Evolutionary conservation across 2,329 filamentous ascomycete genomes (phyloP).

Genomic region (Pyrenophora graminea): DNA sequence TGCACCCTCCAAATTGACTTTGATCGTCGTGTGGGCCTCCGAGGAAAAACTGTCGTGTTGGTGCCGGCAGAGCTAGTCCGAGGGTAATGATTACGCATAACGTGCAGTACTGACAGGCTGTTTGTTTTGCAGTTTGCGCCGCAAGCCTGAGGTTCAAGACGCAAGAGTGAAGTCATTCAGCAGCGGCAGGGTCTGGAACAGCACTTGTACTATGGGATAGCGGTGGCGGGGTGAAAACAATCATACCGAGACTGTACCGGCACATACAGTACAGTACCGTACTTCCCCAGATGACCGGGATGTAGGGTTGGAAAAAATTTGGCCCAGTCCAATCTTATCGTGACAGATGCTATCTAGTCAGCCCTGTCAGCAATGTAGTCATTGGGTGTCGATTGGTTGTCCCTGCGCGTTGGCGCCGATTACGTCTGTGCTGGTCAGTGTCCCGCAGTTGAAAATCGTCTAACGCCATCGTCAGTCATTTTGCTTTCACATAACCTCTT

Average conservation of each 20-base stretch:
- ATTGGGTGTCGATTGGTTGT: slow-evolving; percentile 1
- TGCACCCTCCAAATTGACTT: no score
- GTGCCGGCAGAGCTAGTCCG: background rate
- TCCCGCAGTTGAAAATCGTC: no score
- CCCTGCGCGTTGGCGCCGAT: slow-evolving; percentile 5
- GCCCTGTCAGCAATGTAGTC: background rate
- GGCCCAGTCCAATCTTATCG: slow-evolving; percentile 2
- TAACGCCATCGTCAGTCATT: no score
- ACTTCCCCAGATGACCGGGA: background rate
- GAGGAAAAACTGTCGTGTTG: background rate
- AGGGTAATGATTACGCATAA: background rate
- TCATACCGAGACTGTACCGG: no score
- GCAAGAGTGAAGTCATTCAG: background rate
- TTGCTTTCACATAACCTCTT: background rate
- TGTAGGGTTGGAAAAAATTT: background rate
- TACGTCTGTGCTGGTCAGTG: background rate
- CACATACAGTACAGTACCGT: no score
- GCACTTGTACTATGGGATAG: background rate
- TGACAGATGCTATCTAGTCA: background rate
- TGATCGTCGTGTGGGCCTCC: no score
- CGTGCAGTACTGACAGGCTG: no score
- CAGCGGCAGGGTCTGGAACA: background rate
- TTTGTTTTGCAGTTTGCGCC: background rate
- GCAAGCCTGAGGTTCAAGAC: background rate
- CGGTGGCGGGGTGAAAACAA: no score